Evolutionary conservation across 352 stramenopile species (phyloP), one percentile per base, ranked within the genome.

Genomic region (Ophiocytium majus): DNA sequence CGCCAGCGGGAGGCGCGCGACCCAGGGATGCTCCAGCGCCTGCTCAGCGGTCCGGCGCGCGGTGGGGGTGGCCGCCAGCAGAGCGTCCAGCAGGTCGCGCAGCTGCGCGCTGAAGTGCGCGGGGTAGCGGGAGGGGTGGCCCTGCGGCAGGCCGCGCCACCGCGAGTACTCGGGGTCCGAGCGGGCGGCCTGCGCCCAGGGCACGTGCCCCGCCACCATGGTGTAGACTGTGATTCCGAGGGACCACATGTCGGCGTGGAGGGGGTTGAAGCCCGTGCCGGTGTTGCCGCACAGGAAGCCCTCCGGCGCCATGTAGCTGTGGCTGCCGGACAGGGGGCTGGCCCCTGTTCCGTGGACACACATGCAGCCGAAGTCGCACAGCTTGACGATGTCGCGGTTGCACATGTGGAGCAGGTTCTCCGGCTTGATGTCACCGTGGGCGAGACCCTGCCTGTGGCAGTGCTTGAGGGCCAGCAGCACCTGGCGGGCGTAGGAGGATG

Each of bases 331-430:
- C 94, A 90, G 82, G 93, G 80, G 36, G 79, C 5, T 90, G 90
- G 91, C 49, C 93, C 92, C 0, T 92, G 82, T 74, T 91, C 92
- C 88, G 19, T 80, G 17, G 17, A 80, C 17, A 19, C 17, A 23
- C 17, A 35, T 10, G 33, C n/a, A 32, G 0, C 95, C 95, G 91
- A 99, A 98, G 82, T 99, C 95, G 1, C 94, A 95, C 33, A 99
- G 82, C 71, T 86, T 85, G n/a, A 82, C 10, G 10, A 35, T 9
- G 17, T 86, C 43, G 76, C 33, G 57, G 19, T 81, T 31, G 34
- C 32, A 93, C 84, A 95, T 92, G 31, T 97, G 80, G 23, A 97
- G 88, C 81, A 97, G 82, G 85, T 97, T 97, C 83, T 97, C 94
- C 0, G 93, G 94, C 89, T 97, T 97, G 83, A 97, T 94, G 84